Evolutionary conservation across 2,329 filamentous ascomycete species (phyloP).

Genomic region (Conoideocrella luteorostrata): DNA sequence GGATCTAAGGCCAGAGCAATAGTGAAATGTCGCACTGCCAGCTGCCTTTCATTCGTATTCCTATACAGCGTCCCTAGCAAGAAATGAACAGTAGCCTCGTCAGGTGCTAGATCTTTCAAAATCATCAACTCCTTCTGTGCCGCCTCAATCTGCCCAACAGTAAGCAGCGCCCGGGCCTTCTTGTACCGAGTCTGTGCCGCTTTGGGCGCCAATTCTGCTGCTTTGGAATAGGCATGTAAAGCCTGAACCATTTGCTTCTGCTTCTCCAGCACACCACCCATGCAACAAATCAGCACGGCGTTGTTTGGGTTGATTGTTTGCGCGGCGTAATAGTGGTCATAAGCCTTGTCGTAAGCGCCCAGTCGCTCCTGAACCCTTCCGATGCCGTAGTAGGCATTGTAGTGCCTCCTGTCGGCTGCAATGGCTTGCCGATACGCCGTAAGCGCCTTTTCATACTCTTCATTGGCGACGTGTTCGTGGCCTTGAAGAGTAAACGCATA

Average conservation of each 20-base stretch:
- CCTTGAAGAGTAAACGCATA: conserved; percentile 95
- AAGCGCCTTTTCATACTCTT: conserved; percentile 94
- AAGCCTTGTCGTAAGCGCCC: conserved; percentile 84
- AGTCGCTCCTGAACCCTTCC: conserved; percentile 80
- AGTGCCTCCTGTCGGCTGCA: conserved; percentile 79
- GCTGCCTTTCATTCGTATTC: conserved; percentile 62
- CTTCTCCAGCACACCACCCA: conserved; percentile 84
- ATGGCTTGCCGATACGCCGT: conserved; percentile 82
- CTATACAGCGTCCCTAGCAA: conserved; percentile 80
- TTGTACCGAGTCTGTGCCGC: conserved; percentile 85
- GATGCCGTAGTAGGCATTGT: conserved; percentile 97
- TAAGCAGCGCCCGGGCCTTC: conserved; percentile 82
- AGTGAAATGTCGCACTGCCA: conserved; percentile 89
- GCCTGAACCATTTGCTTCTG: conserved; percentile 76
- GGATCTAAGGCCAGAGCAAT: conserved; percentile 93
- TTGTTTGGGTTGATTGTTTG: conserved; percentile 90
- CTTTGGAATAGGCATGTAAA: conserved; percentile 73
- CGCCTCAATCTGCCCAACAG: conserved; percentile 60
- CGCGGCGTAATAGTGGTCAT: conserved; percentile 84
- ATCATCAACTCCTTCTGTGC: conserved; percentile 79
- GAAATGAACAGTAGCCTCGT: conserved; percentile 95
- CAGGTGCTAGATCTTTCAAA: conserved; percentile 85
- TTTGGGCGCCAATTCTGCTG: conserved; percentile 73
- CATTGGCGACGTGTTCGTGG: conserved; percentile 91
- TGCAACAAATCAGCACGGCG: conserved; percentile 84